Base-by-base conservation (phyloP, 768 basidiomycete genomes). In the Suillus plorans region DNA sequence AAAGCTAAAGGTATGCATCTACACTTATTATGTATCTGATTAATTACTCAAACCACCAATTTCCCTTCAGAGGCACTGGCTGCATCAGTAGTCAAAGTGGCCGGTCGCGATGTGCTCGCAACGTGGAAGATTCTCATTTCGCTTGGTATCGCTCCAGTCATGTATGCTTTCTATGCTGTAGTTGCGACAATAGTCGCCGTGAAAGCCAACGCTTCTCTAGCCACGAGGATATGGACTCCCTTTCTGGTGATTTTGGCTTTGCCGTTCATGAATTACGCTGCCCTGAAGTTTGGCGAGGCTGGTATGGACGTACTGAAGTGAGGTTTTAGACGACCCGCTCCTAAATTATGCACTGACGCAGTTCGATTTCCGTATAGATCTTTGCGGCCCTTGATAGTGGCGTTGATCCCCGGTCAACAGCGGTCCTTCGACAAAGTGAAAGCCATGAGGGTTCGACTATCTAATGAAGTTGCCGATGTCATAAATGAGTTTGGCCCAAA, bases 91-190 rank as follows among this genome's bases (percentile, higher is more conserved):
- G 97, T 99, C 74, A 99, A 99, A 79, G 88, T 99, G 60, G 93
- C 93, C 22, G 97, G 89, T n/a, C 86, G 93, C 47, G 97, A 99
- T 70, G 97, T 98, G n/a, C 81, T 99, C 20, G 95, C 94, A 0
- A 95, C 95, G 5, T 99, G 97, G 97, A 99, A 99, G 76, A 88
- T 99, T 41, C 84, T 99, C 37, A 94, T 99, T 63, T 95, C 94
- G 4, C 80, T 98, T 63, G 97, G 89, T n/a, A 81, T 92, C 47
- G 90, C 94, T 5, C 97, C 97, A 12, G 80, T 96, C 7, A 78
- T 98, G 44, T 98, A 97, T 79, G 75, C 85, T 5, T 77, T 92
- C 69, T 98, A 97, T 76, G 92, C 94, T 36, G 77, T 90, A 71
- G 73, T 95, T 36, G 93, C 94, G 20, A 90, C 90, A 20, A 66